Evolutionary conservation across 2,329 filamentous ascomycete genomes (phyloP).

Genomic region (Sporothrix dimorphospora): DNA sequence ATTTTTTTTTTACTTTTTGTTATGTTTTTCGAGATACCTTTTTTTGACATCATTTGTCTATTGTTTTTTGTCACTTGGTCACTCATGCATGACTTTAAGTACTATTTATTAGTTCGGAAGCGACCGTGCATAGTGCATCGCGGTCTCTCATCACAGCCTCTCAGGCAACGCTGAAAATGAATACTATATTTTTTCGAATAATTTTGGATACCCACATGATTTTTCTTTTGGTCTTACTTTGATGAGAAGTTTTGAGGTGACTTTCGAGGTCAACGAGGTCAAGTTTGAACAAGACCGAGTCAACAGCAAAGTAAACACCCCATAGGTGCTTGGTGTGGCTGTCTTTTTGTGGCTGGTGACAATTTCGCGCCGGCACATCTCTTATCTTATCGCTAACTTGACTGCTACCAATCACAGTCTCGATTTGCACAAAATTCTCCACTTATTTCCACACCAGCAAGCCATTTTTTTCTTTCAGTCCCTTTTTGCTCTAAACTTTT

Average conservation of each 20-base stretch:
- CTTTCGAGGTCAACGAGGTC: background rate
- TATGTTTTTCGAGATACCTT: background rate
- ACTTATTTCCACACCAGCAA: slow-evolving; percentile 30
- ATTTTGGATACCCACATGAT: background rate
- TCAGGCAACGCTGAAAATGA: background rate
- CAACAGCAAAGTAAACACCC: background rate
- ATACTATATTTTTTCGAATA: background rate
- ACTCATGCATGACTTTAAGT: background rate
- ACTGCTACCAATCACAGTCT: background rate
- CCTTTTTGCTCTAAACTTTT: slow-evolving; percentile 31
- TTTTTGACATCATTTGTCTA: background rate
- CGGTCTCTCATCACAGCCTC: slow-evolving; percentile 16
- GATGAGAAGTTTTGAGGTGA: background rate
- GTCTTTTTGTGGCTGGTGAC: slow-evolving; percentile 22
- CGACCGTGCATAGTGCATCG: slow-evolving; percentile 33
- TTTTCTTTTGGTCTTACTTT: no score
- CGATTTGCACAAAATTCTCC: background rate
- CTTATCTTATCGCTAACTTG: slow-evolving; percentile 28
- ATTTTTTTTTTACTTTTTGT: slow-evolving; percentile 14
- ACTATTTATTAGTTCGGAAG: slow-evolving; percentile 16
- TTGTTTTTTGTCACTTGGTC: background rate
- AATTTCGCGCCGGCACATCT: background rate
- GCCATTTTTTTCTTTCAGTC: slow-evolving; percentile 30
- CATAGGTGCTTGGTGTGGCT: background rate
- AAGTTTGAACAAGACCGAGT: background rate